A percentile compares a stretch with the other conserved stretches of the same genome.
Conservation (phyloP, 75 land plant genomes). For the Picea sitchensis region DNA sequence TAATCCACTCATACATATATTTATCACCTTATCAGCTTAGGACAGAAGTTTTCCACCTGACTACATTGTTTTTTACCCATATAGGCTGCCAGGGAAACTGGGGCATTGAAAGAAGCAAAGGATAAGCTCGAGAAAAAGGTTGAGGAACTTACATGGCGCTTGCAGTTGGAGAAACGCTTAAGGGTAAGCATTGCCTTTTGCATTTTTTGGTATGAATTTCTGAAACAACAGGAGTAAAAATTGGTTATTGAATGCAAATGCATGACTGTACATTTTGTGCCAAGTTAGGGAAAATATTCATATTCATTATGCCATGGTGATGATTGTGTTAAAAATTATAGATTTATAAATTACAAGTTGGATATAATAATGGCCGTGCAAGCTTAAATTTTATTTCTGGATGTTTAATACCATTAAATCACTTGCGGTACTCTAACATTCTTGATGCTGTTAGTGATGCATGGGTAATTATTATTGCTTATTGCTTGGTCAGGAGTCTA, state of each 20-base stretch:
- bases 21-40: background rate
- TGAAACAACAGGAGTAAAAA: background rate
- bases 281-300: background rate
- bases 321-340: no score
- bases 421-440: background rate
- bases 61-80: background rate
- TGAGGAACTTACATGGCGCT: constrained; percentile 98
- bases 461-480: background rate
- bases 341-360: no score
- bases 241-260: background rate
- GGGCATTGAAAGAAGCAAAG: constrained; percentile 98
- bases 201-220: background rate
- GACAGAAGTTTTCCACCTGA: background rate
- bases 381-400: background rate
- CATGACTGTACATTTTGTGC: background rate
- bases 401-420: background rate
- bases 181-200: constrained; percentile 51
- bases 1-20: background rate
- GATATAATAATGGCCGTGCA: no score
- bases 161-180: constrained; percentile 87
- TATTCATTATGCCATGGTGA: no score
- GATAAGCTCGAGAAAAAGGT: constrained; percentile 90
- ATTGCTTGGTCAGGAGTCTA: background rate
- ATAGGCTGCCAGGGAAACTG: constrained; percentile 98
- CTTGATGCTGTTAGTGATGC: background rate